Evolutionary conservation across 805 yeast species (phyloP).

Genomic region (Barnettozyma vustinii): DNA sequence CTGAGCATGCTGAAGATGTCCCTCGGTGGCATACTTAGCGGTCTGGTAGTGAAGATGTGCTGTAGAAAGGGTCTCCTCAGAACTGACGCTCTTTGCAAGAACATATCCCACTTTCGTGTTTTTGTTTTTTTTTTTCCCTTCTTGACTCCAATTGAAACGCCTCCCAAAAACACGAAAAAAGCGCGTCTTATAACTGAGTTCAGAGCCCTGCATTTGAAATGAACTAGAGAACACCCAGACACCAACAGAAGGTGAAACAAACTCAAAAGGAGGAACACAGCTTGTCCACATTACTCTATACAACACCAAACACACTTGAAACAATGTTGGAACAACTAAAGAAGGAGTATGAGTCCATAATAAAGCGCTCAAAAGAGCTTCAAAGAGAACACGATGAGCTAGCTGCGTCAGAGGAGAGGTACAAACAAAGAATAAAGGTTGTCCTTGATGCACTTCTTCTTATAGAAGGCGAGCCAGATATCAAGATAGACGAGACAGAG

Average conservation of each 20-base stretch:
- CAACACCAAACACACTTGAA: not conserved
- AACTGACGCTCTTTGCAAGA: not conserved
- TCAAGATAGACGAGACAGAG: not conserved
- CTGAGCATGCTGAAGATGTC: constrained; percentile 2
- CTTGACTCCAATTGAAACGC: not conserved
- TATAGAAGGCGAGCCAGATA: not conserved
- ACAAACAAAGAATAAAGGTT: not conserved
- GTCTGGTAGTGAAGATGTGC: not conserved
- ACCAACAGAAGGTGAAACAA: not conserved
- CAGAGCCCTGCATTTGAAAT: not conserved
- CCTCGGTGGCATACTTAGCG: not conserved
- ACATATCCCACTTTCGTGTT: not conserved
- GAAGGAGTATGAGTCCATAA: not conserved
- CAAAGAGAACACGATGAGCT: not conserved
- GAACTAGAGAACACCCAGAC: not conserved
- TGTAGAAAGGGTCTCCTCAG: not conserved
- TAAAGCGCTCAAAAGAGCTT: not conserved
- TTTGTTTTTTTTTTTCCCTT: constrained; percentile 2
- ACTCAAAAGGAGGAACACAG: no score
- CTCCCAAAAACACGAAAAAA: not conserved
- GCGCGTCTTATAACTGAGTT: not conserved
- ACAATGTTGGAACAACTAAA: not conserved
- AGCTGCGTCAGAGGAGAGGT: not conserved
- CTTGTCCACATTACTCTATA: no score
- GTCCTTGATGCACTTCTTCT: not conserved